phyloP scores from a whole-genome alignment of 2,329 filamentous ascomycete genomes.

The Alternaria postmessia region DNA sequence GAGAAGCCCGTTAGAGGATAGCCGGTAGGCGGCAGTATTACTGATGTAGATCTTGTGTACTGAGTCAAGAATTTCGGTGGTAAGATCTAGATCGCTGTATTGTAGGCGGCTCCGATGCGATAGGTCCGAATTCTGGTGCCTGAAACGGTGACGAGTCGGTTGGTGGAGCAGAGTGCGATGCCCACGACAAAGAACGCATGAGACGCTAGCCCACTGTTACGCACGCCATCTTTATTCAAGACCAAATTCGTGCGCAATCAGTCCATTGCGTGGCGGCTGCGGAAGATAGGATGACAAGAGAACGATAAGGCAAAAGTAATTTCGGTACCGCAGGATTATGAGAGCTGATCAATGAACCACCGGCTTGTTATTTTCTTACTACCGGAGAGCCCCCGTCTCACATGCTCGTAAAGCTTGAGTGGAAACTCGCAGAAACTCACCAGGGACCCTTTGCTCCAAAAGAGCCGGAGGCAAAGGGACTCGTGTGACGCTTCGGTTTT shows the following conservation, averaged over 20 bases:
- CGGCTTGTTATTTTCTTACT: conserved; percentile 18
- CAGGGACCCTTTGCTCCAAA: conserved; percentile 28
- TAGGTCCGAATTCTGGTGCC: conserved; percentile 42
- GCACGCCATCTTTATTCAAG: conserved; percentile 21
- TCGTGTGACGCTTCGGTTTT: conserved; percentile 31
- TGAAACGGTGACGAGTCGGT: conserved; percentile 32
- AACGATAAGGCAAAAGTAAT: conserved; percentile 18
- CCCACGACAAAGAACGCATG: conserved; percentile 26
- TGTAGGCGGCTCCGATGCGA: conserved; percentile 33
- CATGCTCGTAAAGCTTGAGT: neutral
- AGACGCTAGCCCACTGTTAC: conserved; percentile 26
- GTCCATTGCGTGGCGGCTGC: conserved; percentile 10
- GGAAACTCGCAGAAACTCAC: conserved; percentile 12
- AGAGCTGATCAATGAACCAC: conserved; percentile 1
- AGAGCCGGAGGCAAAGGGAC: conserved; percentile 6
- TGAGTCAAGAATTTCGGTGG: neutral
- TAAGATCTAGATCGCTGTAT: conserved; percentile 9
- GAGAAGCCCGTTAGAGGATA: neutral
- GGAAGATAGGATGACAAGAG: conserved; percentile 7
- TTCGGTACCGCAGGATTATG: conserved; percentile 11
- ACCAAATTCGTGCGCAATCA: conserved; percentile 9
- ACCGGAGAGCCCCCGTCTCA: conserved; percentile 7
- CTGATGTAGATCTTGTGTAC: neutral
- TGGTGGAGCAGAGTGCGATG: conserved; percentile 18
- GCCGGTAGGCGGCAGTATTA: conserved; percentile 10